Evolutionary conservation across 2,329 filamentous ascomycete species (phyloP), one percentile per base, ranked within the genome.

Genomic region (Penicillium sp.): DNA sequence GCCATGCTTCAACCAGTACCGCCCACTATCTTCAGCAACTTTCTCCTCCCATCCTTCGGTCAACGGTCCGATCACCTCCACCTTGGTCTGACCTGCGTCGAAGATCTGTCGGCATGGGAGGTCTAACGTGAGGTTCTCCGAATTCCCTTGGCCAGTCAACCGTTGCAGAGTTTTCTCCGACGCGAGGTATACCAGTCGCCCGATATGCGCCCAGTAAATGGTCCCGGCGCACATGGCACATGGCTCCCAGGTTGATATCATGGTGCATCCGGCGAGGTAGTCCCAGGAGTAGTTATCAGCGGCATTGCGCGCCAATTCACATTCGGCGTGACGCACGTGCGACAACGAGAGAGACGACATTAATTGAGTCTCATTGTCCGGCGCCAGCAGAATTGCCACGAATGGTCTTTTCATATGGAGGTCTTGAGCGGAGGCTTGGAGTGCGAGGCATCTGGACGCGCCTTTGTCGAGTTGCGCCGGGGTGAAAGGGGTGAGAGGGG

Each of bases 181-280:
- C 1, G 76, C 79, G 3, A 76, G 74, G 57, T 80, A 81, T 4
- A 81, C 70, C 31, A 81, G 63, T 2, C 79, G 69, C 5, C 79
- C 79, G 50, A 81, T 81, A 58, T 80, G 76, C 35, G 78, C 77
- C 79, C 79, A 81, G 57, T 77, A 76, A 40, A 77, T 70, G 2
- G 75, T 75, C 5, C 71, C 73, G 33, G 69, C 64, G 58, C 78
- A 81, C 79, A 81, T 81, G 18, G 76, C 78, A 53, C 79, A 81
- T 2, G 79, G 79, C 62, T 81, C 79, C 79, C 79, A 81, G 10
- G 79, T 81, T 20, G 74, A 76, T 42, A 80, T 75, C 35, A 81
- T 62, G 0, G 78, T 80, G 58, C 78, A 81, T 33, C 60, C 62
- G 66, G 75, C 76, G 2, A 81, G 70, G 57, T 76, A 81, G 13